Percentiles rank a stretch among this genome's conserved stretches.
Conservation (phyloP, 1,284 basidiomycete genomes). For the Erythrobasidium hasegawianum region DNA sequence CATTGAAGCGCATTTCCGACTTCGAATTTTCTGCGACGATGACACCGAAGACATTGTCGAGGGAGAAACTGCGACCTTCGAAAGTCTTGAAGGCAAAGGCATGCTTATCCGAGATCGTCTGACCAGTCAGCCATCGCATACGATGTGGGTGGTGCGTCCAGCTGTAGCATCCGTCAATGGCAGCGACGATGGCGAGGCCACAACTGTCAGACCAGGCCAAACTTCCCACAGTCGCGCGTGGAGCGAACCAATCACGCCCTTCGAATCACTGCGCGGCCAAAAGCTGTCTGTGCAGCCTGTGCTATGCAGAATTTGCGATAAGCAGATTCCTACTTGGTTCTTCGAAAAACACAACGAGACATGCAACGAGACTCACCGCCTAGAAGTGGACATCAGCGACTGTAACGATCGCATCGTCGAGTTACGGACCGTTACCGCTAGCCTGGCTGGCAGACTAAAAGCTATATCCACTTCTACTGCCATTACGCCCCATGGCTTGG, state of each 20-base stretch:
- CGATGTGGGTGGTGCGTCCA: constrained; percentile 98
- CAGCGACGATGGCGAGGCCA: constrained; percentile 41
- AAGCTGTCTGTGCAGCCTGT: constrained; percentile 80
- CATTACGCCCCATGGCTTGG: constrained; percentile 51
- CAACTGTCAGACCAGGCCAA: constrained; percentile 56
- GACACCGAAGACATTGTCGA: constrained; percentile 56
- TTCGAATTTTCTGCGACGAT: constrained; percentile 60
- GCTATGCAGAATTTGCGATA: constrained; percentile 96
- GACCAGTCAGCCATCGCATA: constrained; percentile 80
- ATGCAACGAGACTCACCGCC: constrained; percentile 90
- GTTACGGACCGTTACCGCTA: constrained; percentile 64
- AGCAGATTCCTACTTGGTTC: constrained; percentile 95
- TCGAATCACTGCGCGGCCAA: constrained; percentile 64
- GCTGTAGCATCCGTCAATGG: constrained; percentile 38
- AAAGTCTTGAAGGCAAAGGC: constrained; percentile 86
- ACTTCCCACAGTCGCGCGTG: constrained; percentile 40
- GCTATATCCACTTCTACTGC: neutral
- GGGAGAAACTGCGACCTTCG: constrained; percentile 46
- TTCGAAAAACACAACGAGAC: constrained; percentile 99
- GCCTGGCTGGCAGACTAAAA: constrained; percentile 36
- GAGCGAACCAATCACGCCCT: constrained; percentile 47
- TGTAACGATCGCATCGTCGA: constrained; percentile 90
- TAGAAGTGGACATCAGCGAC: constrained; percentile 90
- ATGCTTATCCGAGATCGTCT: constrained; percentile 89
- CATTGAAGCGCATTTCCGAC: constrained; percentile 82